phyloP scores from a whole-genome alignment of 1,139 yeast species.

The Sporopachydermia cereana region DNA sequence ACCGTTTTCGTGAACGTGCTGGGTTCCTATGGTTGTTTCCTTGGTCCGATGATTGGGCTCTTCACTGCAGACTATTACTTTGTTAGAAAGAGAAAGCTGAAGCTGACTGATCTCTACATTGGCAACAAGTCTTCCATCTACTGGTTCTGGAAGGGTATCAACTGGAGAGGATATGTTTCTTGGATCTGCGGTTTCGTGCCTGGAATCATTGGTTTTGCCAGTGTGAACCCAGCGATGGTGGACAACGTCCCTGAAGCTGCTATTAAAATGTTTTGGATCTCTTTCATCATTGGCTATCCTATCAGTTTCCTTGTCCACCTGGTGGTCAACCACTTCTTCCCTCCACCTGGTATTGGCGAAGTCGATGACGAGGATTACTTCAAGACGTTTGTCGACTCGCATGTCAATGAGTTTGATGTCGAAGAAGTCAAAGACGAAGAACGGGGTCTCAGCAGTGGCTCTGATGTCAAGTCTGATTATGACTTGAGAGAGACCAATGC shows the following conservation, averaged over 20 bases:
- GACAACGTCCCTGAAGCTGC: slow-evolving; percentile 30
- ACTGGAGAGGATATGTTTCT: slow-evolving; percentile 32
- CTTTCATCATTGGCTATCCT: slow-evolving; percentile 25
- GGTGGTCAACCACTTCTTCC: slow-evolving; percentile 26
- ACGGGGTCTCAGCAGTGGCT: too few species aligned
- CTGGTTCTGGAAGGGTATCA: slow-evolving; percentile 29
- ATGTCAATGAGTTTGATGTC: too few species aligned
- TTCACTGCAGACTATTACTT: slow-evolving; percentile 32
- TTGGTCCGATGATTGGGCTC: slow-evolving; percentile 33
- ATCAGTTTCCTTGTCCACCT: slow-evolving; percentile 30
- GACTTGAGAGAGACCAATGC: too few species aligned
- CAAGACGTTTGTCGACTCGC: slow-evolving; percentile 27
- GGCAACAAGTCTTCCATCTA: slow-evolving; percentile 27
- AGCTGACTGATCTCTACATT: slow-evolving; percentile 28
- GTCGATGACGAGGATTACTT: slow-evolving; percentile 29
- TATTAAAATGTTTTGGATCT: slow-evolving; percentile 24
- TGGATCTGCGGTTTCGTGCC: slow-evolving; percentile 31
- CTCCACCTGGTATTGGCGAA: slow-evolving; percentile 24
- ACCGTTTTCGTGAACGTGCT: slow-evolving; percentile 33
- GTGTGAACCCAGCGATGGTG: slow-evolving; percentile 21
- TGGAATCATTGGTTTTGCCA: slow-evolving; percentile 33
- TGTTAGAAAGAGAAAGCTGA: slow-evolving; percentile 23
- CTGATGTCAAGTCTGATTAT: too few species aligned
- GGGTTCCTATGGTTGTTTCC: slow-evolving; percentile 33
- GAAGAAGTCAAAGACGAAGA: too few species aligned